Conservation (phyloP, 1,139 yeast genomes). For the Eremothecium cymbalariae region DNA sequence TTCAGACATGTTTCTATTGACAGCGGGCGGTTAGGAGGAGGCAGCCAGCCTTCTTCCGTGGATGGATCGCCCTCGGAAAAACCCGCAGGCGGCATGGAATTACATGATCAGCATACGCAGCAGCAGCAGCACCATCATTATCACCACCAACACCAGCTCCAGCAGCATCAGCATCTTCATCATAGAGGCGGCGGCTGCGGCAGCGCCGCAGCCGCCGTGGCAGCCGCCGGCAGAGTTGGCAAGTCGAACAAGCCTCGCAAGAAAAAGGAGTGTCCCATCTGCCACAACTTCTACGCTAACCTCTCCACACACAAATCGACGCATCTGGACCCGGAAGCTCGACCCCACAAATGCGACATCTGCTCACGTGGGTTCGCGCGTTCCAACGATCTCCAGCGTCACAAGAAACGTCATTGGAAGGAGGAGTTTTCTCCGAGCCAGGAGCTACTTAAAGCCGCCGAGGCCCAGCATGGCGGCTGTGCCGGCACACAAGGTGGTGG, state of each 20-base stretch:
- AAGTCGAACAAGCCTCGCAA: constrained; percentile 43
- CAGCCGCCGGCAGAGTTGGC: background rate
- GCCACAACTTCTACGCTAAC: constrained; percentile 67
- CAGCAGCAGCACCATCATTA: constrained; percentile 9
- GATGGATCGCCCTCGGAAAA: constrained; percentile 2
- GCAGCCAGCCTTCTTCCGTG: constrained; percentile 1
- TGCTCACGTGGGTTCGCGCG: constrained; percentile 84
- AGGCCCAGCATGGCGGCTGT: background rate
- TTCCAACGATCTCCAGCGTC: constrained; percentile 78
- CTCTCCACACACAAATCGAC: constrained; percentile 81
- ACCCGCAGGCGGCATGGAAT: background rate
- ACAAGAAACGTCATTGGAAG: constrained; percentile 75
- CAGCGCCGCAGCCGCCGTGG: constrained; percentile 7
- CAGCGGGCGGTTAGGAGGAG: constrained; percentile 2
- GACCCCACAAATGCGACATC: constrained; percentile 70
- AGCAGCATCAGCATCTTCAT: constrained; percentile 2
- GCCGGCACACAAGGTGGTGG: background rate
- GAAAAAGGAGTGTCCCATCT: constrained; percentile 79
- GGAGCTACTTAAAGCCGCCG: constrained; percentile 8
- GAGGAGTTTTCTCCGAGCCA: constrained; percentile 40
- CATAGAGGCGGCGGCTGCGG: constrained; percentile 1
- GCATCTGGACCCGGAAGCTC: constrained; percentile 61
- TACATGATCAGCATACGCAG: constrained; percentile 5
- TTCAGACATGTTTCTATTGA: constrained; percentile 1
- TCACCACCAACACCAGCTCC: constrained; percentile 11